Percentiles rank a stretch among this genome's conserved stretches.
Conservation (phyloP, 257 asterid species). For the Osmanthus fragrans region DNA sequence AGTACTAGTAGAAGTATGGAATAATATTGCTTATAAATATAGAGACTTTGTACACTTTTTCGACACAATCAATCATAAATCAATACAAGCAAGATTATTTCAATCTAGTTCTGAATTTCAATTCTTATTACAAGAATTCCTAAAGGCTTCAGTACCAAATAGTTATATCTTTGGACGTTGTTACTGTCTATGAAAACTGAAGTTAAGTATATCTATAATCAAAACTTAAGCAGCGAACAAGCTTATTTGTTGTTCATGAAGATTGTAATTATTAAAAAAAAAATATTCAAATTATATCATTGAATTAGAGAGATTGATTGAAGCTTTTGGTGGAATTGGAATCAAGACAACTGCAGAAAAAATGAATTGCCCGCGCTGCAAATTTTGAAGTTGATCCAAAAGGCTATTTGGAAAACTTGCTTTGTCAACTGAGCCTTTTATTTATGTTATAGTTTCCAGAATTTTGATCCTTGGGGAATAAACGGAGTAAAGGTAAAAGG, state of each 20-base stretch:
- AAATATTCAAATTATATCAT: background rate
- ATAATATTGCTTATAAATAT: no score
- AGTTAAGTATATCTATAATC: background rate
- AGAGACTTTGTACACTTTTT: no score
- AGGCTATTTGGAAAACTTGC: background rate
- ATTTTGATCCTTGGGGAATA: background rate
- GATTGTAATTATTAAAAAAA: background rate
- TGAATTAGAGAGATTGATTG: background rate
- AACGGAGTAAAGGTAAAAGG: background rate
- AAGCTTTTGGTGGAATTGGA: background rate
- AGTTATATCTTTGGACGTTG: background rate
- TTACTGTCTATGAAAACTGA: background rate
- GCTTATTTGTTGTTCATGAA: background rate
- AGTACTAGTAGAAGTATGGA: no score
- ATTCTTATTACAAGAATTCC: no score
- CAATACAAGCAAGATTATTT: no score
- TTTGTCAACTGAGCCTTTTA: background rate
- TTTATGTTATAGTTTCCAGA: no score
- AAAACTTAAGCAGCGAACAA: background rate
- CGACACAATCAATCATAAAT: no score
- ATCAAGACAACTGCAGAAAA: background rate
- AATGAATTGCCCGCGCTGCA: background rate
- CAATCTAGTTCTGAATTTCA: no score
- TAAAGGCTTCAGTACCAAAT: background rate
- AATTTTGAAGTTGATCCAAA: background rate